These are phyloP conservation scores for Neonectria hederae DNA, from an alignment of 2,329 filamentous ascomycete species.

Conservation along the genomic window DNA sequence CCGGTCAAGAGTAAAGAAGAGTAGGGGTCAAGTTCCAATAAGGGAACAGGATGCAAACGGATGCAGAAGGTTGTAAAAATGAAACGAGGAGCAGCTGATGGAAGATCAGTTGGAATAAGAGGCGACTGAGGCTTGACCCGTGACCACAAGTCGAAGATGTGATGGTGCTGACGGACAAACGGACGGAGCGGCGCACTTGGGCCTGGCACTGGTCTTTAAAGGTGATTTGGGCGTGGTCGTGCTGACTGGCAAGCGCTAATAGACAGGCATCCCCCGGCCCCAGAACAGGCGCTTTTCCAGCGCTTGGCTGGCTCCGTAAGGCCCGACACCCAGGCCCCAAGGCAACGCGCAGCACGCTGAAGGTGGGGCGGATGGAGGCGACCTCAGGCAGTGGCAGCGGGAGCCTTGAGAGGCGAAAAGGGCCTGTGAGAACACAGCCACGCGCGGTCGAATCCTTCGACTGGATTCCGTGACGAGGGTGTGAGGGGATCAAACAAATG, in stretches of 20 bases:
- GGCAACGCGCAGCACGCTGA: neutral
- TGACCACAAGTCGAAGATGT: conserved; percentile 13
- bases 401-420: neutral
- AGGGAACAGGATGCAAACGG: neutral
- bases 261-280: neutral
- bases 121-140: conserved; percentile 2
- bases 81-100: conserved; percentile 15
- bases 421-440: neutral
- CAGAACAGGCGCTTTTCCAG: neutral
- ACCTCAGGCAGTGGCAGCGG: neutral
- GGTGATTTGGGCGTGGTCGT: neutral
- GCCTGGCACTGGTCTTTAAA: conserved; percentile 5
- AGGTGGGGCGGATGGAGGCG: neutral
- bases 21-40: neutral
- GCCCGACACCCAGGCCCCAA: too few species aligned
- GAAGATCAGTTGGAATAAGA: conserved; percentile 16
- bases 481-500: neutral
- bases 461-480: neutral
- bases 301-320: neutral
- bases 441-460: neutral
- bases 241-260: conserved; percentile 8
- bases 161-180: conserved; percentile 16
- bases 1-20: neutral
- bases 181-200: neutral
- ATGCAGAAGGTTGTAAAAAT: neutral